These are phyloP conservation scores for Neoboletus subvelutipes DNA, from an alignment of 768 basidiomycete genomes.

Conservation along the genomic window DNA sequence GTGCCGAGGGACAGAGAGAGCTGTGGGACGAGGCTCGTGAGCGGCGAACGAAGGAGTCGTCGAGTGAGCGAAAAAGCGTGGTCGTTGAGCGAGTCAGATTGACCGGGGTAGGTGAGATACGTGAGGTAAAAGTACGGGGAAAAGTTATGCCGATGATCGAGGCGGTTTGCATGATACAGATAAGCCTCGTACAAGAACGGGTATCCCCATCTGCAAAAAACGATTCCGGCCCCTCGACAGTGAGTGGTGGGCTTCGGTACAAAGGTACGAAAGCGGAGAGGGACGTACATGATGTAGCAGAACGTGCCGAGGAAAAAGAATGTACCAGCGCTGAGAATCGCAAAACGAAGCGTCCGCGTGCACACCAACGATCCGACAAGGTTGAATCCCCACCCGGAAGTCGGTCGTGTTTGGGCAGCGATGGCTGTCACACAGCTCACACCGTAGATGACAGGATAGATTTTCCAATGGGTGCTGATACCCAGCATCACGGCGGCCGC, in stretches of 20 bases:
- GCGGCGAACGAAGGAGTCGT: constrained; percentile 61
- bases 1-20: constrained; percentile 66
- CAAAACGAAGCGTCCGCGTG: constrained; percentile 59
- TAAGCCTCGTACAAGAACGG: constrained; percentile 92
- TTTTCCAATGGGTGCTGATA: constrained; percentile 91
- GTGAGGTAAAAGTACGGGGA: constrained; percentile 96
- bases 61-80: constrained; percentile 36
- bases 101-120: constrained; percentile 76
- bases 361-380: constrained; percentile 48
- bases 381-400: constrained; percentile 15
- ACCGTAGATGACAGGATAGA: constrained; percentile 92
- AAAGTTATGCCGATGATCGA: constrained; percentile 98
- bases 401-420: constrained; percentile 22
- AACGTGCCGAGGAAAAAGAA: constrained; percentile 59
- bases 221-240: not conserved
- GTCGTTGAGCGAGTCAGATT: constrained; percentile 15
- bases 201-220: constrained; percentile 77
- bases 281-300: constrained; percentile 76
- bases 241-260: not conserved
- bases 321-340: constrained; percentile 62
- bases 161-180: constrained; percentile 85
- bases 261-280: constrained; percentile 6
- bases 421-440: constrained; percentile 56
- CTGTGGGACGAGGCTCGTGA: constrained; percentile 84
- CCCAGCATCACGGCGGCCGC: constrained; percentile 73